Base-by-base conservation (phyloP, 1,284 basidiomycete genomes). In the Cryptococcus sp. region DNA sequence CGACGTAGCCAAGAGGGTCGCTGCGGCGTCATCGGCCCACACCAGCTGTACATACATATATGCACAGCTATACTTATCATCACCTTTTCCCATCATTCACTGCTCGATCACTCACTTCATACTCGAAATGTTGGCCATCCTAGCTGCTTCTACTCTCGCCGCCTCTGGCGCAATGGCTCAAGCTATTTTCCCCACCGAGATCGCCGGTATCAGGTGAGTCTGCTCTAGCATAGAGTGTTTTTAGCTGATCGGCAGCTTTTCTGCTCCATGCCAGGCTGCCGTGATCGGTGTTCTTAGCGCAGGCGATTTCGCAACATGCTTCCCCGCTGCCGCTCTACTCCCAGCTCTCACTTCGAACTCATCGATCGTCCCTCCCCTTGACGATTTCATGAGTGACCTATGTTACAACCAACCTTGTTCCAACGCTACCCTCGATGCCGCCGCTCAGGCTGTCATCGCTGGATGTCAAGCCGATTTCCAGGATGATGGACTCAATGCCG, bases 341-440 rank as follows among this genome's bases (percentile, higher is more conserved):
- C 42, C 42, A 21, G 63, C 68, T 44, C 40, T 66, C 41, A 56
- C 51, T 31, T 49, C 53, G 46, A 69, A 70, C 57, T 50, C 49
- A 14, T 65, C 67, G 4, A 46, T 74, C 59, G 53, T 73, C 44
- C 61, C 67, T 0, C 45, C 55, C 19, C 44, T 75, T 39, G 66
- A 70, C 57, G 45, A 49, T 11, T 73, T 66, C 55, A 62, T 75
- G 43, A 41, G 57, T 22, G 40, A 48, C 14, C 42, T 69, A n/a
- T 76, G 75, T 54, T 48, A 53, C 16, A 49, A 49, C n/a, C 51
- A 57, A 14, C 63, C 69, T 5, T 76, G 75, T 60, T 57, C 63
- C 21, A 65, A 68, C 52, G 52, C 52, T 19, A 67, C 63, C 25
- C 55, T 76, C 50, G 46, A 60, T 40, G 50, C 59, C 28, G 64